These are phyloP conservation scores for Phallus indusiatus DNA, from an alignment of 768 basidiomycete genomes.

Conservation along the genomic window DNA sequence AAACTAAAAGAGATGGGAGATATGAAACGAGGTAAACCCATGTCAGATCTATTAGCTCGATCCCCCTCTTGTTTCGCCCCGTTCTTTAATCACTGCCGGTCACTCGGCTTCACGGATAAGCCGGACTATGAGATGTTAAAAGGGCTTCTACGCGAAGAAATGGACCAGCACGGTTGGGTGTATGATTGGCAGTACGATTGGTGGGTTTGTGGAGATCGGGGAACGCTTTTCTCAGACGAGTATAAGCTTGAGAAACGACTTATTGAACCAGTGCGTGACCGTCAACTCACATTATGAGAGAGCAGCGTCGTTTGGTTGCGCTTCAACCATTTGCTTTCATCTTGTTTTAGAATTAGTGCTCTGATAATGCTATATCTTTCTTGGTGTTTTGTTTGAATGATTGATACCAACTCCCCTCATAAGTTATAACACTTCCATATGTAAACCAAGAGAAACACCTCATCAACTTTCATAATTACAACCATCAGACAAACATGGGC, in stretches of 20 bases:
- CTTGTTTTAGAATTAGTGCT: too few species aligned
- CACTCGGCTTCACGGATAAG: constrained; percentile 14
- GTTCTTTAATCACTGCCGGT: constrained; percentile 13
- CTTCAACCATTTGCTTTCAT: too few species aligned
- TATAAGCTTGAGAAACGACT: neutral
- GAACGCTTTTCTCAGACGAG: neutral
- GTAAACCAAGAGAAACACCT: too few species aligned
- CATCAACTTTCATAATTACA: too few species aligned
- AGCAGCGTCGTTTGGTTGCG: too few species aligned
- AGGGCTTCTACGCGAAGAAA: constrained; percentile 8
- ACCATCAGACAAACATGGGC: too few species aligned
- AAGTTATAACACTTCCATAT: too few species aligned
- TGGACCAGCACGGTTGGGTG: neutral
- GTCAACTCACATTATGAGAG: neutral
- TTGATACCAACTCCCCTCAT: too few species aligned
- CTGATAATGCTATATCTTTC: too few species aligned
- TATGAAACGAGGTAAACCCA: constrained; percentile 12
- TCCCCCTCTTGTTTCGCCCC: constrained; percentile 12
- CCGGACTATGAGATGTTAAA: constrained; percentile 16
- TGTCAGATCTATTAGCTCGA: neutral
- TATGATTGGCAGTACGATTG: constrained; percentile 3
- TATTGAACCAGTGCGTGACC: neutral
- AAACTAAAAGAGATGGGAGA: constrained; percentile 9
- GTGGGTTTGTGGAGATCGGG: neutral
- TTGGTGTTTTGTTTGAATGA: too few species aligned